Conservation (phyloP, 2,329 filamentous ascomycete genomes). For the Lachnellula hyalina region DNA sequence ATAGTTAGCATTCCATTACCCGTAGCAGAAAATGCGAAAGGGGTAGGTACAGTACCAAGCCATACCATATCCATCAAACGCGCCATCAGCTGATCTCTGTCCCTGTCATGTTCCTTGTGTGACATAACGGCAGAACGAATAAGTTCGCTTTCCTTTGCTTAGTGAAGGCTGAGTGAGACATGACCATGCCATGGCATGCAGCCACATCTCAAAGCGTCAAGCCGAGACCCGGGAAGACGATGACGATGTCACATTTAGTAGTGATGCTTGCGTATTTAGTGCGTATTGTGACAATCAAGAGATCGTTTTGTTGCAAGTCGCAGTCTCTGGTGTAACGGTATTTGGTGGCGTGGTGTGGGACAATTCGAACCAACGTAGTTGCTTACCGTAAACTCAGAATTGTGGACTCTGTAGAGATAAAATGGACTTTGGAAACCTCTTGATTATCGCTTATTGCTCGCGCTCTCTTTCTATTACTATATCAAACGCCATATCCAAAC, state of each 20-base stretch:
- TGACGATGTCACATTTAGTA: not conserved
- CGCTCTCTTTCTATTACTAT: not conserved
- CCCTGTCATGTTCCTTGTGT: too few species aligned
- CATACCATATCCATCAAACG: not conserved
- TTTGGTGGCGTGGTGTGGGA: not conserved
- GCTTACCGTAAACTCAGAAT: not conserved
- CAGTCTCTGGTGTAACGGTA: not conserved
- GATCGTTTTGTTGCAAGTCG: not conserved
- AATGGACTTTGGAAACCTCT: not conserved
- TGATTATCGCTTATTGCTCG: not conserved
- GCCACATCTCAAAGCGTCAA: not conserved
- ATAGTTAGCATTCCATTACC: slow-evolving; percentile 1
- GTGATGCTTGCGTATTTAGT: not conserved
- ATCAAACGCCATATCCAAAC: not conserved
- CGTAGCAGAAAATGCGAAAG: slow-evolving; percentile 6
- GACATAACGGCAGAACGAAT: too few species aligned
- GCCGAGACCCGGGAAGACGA: not conserved
- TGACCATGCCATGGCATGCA: not conserved
- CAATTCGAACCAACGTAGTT: not conserved
- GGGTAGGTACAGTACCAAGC: too few species aligned
- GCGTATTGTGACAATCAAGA: not conserved
- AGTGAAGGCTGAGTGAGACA: not conserved
- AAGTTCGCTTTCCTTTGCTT: too few species aligned
- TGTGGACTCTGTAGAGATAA: not conserved
- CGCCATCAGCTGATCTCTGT: not conserved